Conservation (phyloP, 306 rosid genomes). For the Cyamopsis tetragonoloba region DNA sequence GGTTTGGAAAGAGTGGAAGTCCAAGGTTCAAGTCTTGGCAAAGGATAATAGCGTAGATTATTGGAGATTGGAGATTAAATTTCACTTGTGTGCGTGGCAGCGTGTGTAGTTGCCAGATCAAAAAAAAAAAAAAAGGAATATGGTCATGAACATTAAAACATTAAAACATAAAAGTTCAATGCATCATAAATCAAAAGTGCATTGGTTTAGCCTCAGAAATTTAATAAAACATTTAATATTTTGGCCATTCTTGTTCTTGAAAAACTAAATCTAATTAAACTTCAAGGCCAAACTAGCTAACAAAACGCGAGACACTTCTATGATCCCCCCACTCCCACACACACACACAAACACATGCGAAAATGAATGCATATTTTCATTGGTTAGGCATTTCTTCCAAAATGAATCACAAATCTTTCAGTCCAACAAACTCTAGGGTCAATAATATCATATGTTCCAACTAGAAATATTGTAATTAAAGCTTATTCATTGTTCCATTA, state of each 20-base stretch:
- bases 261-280: background rate
- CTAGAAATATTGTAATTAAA: conserved; percentile 6
- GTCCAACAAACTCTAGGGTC: background rate
- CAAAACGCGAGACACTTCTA: background rate
- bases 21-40: no score
- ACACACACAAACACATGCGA: no score
- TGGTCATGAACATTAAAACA: background rate
- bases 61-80: no score
- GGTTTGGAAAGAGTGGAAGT: no score
- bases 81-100: no score
- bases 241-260: background rate
- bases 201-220: background rate
- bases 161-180: background rate
- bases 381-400: background rate
- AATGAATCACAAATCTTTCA: background rate
- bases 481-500: background rate
- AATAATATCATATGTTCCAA: background rate
- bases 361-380: background rate
- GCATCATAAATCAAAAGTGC: background rate
- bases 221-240: background rate
- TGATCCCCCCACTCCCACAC: background rate
- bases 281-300: background rate
- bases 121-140: background rate
- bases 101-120: no score
- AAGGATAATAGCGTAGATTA: no score